Evolutionary conservation across 306 rosid genomes (phyloP).

Genomic region (Benincasa hispida): DNA sequence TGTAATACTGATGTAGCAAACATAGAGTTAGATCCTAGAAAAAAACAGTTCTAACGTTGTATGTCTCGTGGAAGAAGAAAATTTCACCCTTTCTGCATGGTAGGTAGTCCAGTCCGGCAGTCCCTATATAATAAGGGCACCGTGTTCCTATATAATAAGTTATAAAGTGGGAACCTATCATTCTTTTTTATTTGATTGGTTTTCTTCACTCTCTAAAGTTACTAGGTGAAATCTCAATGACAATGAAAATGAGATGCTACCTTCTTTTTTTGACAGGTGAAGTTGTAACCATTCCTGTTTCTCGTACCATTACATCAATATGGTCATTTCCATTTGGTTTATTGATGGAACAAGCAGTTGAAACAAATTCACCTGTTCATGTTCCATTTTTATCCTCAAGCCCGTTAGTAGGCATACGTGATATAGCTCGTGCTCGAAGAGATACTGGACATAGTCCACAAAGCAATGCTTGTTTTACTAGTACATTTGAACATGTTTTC

Average conservation of each 20-base stretch:
- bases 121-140: neutral
- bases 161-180: neutral
- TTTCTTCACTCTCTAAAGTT: neutral
- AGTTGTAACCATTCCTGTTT: slow-evolving; percentile 52
- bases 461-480: slow-evolving; percentile 12
- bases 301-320: slow-evolving; percentile 49
- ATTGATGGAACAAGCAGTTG: slow-evolving; percentile 67
- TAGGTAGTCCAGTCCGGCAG: neutral
- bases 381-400: slow-evolving; percentile 49
- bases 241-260: slow-evolving; percentile 5
- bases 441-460: slow-evolving; percentile 31
- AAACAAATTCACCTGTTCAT: slow-evolving; percentile 28
- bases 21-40: neutral
- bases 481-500: slow-evolving; percentile 28
- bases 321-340: slow-evolving; percentile 96
- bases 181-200: neutral
- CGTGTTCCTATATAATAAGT: neutral
- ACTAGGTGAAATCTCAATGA: neutral
- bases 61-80: neutral
- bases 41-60: neutral
- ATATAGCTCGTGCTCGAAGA: slow-evolving; percentile 29
- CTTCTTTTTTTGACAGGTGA: slow-evolving; percentile 50
- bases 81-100: neutral
- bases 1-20: neutral
- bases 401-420: slow-evolving; percentile 45